Conservation (phyloP, 2,329 filamentous ascomycete genomes). For the Cyphellophora europaea region DNA sequence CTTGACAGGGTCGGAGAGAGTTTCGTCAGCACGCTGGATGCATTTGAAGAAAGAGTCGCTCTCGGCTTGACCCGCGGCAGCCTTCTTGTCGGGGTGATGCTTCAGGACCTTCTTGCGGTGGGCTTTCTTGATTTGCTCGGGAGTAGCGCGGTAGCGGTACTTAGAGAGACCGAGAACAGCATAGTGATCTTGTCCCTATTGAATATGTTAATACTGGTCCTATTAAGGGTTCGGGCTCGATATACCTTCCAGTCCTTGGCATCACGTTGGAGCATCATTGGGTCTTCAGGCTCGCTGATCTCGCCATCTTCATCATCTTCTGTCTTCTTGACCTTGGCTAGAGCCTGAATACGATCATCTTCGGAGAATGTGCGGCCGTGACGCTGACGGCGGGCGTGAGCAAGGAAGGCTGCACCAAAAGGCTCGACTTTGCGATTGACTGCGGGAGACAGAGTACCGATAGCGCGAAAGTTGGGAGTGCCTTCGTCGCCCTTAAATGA, state of each 20-base stretch:
- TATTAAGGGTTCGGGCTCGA: not conserved
- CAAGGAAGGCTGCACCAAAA: slow-evolving; percentile 94
- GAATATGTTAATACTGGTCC: not conserved
- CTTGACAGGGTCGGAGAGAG: slow-evolving; percentile 84
- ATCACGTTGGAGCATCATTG: slow-evolving; percentile 81
- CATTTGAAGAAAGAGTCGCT: slow-evolving; percentile 99
- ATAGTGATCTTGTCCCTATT: slow-evolving; percentile 88
- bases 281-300: slow-evolving; percentile 88
- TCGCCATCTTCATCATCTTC: slow-evolving; percentile 86
- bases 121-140: slow-evolving; percentile 97
- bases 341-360: slow-evolving; percentile 94
- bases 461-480: slow-evolving; percentile 57
- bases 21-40: slow-evolving; percentile 94
- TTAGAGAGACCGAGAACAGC: slow-evolving; percentile 87
- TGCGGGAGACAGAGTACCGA: slow-evolving; percentile 66
- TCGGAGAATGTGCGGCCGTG: slow-evolving; percentile 98
- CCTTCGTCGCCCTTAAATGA: slow-evolving; percentile 77
- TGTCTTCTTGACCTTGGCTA: slow-evolving; percentile 89
- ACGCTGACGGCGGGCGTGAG: slow-evolving; percentile 81
- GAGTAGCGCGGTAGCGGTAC: slow-evolving; percentile 84
- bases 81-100: slow-evolving; percentile 98
- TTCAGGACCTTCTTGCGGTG: slow-evolving; percentile 99
- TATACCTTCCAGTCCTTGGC: slow-evolving; percentile 99
- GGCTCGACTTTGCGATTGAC: slow-evolving; percentile 87
- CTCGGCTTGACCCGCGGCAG: slow-evolving; percentile 75